Evolutionary conservation across 2,329 filamentous ascomycete species (phyloP).

Genomic region (Cladosporium cucumerinum): DNA sequence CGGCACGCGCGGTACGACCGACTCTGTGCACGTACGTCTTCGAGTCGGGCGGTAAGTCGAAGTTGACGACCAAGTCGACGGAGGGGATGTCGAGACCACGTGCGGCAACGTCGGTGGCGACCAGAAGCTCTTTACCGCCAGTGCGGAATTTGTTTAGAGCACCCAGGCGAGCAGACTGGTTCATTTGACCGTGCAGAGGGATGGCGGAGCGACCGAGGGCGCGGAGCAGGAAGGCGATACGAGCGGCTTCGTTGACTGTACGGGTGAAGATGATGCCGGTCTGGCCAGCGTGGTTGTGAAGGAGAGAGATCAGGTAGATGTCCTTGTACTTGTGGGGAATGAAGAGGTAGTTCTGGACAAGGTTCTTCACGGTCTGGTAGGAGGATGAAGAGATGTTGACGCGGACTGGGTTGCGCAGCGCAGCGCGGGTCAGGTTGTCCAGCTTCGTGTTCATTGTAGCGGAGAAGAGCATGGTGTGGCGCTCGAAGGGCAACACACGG

Average conservation of each 20-base stretch:
- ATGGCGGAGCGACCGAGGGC: slow-evolving; percentile 86
- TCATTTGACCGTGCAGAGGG: slow-evolving; percentile 87
- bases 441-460: slow-evolving; percentile 94
- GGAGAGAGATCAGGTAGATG: slow-evolving; percentile 77
- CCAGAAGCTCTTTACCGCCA: slow-evolving; percentile 76
- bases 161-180: slow-evolving; percentile 79
- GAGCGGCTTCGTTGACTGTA: slow-evolving; percentile 86
- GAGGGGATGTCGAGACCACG: slow-evolving; percentile 88
- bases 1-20: slow-evolving; percentile 81
- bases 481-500: slow-evolving; percentile 76
- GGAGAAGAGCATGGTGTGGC: slow-evolving; percentile 82
- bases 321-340: slow-evolving; percentile 86
- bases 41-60: slow-evolving; percentile 76
- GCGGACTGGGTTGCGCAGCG: slow-evolving; percentile 76
- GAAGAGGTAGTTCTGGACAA: slow-evolving; percentile 83
- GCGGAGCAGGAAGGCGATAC: slow-evolving; percentile 77
- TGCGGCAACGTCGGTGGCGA: slow-evolving; percentile 91
- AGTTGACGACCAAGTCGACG: slow-evolving; percentile 86
- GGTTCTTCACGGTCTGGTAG: slow-evolving; percentile 86
- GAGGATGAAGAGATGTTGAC: slow-evolving; percentile 79
- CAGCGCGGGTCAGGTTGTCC: slow-evolving; percentile 86
- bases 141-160: slow-evolving; percentile 87
- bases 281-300: slow-evolving; percentile 84
- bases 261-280: slow-evolving; percentile 86
- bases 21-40: slow-evolving; percentile 92